phyloP scores from a whole-genome alignment of 1,284 basidiomycete genomes.

The Malassezia equina region DNA sequence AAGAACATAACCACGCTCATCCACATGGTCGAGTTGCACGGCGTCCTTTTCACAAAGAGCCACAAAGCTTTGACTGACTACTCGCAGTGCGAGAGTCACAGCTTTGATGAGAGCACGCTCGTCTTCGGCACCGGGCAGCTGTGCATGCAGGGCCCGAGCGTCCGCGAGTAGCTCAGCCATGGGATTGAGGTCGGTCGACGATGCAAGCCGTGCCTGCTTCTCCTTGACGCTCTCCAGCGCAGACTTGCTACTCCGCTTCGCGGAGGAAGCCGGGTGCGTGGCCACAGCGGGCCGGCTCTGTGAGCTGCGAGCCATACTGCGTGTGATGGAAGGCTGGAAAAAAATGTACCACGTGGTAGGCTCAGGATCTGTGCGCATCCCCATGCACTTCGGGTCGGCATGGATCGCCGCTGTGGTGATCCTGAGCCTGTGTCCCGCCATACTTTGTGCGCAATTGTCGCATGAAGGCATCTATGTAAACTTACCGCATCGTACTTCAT shows the following conservation, averaged over 20 bases:
- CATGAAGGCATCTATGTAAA: slow-evolving; percentile 11
- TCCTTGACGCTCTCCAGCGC: slow-evolving; percentile 12
- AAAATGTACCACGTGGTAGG: background rate
- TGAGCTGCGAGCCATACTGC: background rate
- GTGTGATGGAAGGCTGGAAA: background rate
- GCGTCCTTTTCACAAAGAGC: slow-evolving; percentile 3
- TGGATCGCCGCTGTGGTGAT: background rate
- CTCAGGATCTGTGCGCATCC: background rate
- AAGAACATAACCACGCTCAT: slow-evolving; percentile 3
- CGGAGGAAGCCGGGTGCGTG: background rate
- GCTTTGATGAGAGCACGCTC: slow-evolving; percentile 7
- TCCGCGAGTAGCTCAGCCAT: slow-evolving; percentile 4
- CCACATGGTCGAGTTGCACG: background rate
- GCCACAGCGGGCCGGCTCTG: background rate
- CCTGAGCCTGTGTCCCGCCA: background rate
- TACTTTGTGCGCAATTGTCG: slow-evolving; percentile 1
- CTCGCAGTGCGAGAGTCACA: slow-evolving; percentile 7
- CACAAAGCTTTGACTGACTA: slow-evolving; percentile 12
- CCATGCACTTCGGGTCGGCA: background rate
- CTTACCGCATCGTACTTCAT: background rate
- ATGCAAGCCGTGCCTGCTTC: slow-evolving; percentile 7
- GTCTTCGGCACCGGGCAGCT: background rate
- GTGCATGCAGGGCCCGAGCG: background rate
- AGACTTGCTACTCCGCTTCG: background rate
- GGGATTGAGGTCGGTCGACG: slow-evolving; percentile 15